Evolutionary conservation across 805 yeast species (phyloP), one percentile per base, ranked within the genome.

Genomic region (Clavispora carvajalis): DNA sequence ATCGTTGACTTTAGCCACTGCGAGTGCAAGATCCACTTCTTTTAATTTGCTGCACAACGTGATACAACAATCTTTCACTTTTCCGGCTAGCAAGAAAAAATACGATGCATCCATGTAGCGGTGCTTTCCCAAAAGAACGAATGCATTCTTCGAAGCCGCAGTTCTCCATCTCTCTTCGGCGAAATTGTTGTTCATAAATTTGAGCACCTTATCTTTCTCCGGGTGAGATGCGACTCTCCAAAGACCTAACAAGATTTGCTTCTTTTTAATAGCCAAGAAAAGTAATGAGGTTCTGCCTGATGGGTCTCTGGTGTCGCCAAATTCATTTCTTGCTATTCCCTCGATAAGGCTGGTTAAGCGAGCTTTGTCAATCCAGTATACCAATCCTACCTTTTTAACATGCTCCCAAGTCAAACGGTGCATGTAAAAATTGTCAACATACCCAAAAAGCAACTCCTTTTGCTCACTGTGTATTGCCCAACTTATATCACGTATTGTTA

Each of bases 81-180:
- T 69, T 37, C 74, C 89, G 0, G 85, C 96, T 10, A 91, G 68
- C 25, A 91, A 60, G 60, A 91, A 91, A 58, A 93, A 90, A 17
- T 82, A 80, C 0, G 97, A 96, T 0, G 97, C 95, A 60, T 89
- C 95, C 57, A 75, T 65, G 54, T 74, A 85, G 31, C 98, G 67
- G 59, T 90, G 99, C 54, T 88, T 88, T 46, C 97, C 86, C 48
- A 93, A 60, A 33, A 91, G 65, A 0, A 87, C 98, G 68, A 79
- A 91, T 0, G 98, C 98, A 63, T 91, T 91, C 54, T 93, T 93
- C 52, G 80, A 61, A 0, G 98, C 97, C 1, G 97, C 96, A 0
- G 85, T 71, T 50, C 71, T 77, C 96, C 97, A 90, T 37, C 96
- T 69, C 12, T 73, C 71, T 39, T 80, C 77, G 4, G 66, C 62